Evolutionary conservation across 2,329 filamentous ascomycete species (phyloP).

Genomic region (Rutstroemia sp.): DNA sequence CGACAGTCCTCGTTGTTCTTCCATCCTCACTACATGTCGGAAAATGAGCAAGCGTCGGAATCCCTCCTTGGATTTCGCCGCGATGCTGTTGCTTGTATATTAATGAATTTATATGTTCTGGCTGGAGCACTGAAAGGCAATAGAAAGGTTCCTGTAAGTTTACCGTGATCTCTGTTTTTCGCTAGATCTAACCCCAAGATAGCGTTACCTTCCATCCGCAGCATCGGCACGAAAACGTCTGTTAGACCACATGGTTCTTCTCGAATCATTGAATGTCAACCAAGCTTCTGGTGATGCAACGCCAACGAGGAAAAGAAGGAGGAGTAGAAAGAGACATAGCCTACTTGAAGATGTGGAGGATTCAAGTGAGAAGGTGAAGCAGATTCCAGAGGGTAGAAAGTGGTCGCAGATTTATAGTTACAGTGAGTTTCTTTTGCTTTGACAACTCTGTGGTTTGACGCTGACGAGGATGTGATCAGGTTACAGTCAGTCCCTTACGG

Average conservation of each 20-base stretch:
- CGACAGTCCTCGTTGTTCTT: constrained; percentile 52
- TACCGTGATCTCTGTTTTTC: background rate
- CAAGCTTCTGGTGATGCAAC: constrained; percentile 2
- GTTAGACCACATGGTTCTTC: constrained; percentile 41
- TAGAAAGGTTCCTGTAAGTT: constrained; percentile 37
- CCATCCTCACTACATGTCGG: constrained; percentile 44
- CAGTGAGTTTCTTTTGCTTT: constrained; percentile 5
- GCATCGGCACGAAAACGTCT: constrained; percentile 45
- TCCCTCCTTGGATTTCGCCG: constrained; percentile 43
- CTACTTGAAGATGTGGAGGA: background rate
- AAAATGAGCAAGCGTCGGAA: constrained; percentile 41
- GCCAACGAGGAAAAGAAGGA: constrained; percentile 1
- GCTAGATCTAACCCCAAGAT: background rate
- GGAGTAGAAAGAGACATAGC: background rate
- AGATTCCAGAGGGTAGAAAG: constrained; percentile 30
- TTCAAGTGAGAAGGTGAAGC: constrained; percentile 10
- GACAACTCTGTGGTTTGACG: background rate
- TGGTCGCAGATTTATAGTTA: constrained; percentile 52
- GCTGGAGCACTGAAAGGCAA: constrained; percentile 46
- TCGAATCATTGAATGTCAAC: constrained; percentile 32
- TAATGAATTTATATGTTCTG: constrained; percentile 51
- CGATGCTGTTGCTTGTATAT: constrained; percentile 49
- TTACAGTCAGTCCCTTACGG: constrained; percentile 45
- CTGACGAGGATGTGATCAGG: constrained; percentile 14
- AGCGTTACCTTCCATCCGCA: constrained; percentile 48